Base-by-base conservation (phyloP, 176 grass and related monocot genomes). In the Poa annua region DNA sequence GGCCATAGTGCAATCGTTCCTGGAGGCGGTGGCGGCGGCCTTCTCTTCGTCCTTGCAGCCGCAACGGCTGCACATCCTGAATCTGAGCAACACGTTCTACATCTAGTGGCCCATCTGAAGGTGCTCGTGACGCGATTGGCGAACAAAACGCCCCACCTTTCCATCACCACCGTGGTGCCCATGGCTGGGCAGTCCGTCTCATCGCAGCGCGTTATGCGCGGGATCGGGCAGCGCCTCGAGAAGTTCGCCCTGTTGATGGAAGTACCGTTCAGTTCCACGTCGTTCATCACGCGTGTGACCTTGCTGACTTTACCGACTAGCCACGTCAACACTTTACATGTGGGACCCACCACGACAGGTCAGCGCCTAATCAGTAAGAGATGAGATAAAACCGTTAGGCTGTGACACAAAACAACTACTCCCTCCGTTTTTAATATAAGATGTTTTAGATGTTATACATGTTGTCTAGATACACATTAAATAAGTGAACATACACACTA, bases 31-130 rank as follows among this genome's bases (percentile, higher is more conserved):
- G 1, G 86, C 87, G 8, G 80, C 88, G 21, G 56, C 21, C n/a
- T 60, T 21, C 56, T 11, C 56, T 60, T 60, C 56, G 20, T 84
- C 84, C 50, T 51, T 90, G 57, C 65, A 85, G 77, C 71, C 85
- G 22, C 87, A 81, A 79, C 66, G 88, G 81, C 77, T 99, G 41
- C 97, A 99, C 78, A 99, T 99, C 86, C 94, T 99, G 44, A 93
- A 99, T 77, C 90, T 99, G 1, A 99, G 97, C 87, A 99, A 91
- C 73, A 96, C 93, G 26, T 99, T 99, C 84, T 99, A 93, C 86
- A 99, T 93, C 49, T 93, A 99, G 92, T 99, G 97, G 97, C 93
- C 97, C 12, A 99, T 93, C 92, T 99, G 0, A 93, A 99, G 85
- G 97, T 91, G 13, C 81, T 99, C 4, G 97, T 93, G 9, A 99